phyloP scores from a whole-genome alignment of 805 yeast genomes.

The Teunomyces gatunensis region DNA sequence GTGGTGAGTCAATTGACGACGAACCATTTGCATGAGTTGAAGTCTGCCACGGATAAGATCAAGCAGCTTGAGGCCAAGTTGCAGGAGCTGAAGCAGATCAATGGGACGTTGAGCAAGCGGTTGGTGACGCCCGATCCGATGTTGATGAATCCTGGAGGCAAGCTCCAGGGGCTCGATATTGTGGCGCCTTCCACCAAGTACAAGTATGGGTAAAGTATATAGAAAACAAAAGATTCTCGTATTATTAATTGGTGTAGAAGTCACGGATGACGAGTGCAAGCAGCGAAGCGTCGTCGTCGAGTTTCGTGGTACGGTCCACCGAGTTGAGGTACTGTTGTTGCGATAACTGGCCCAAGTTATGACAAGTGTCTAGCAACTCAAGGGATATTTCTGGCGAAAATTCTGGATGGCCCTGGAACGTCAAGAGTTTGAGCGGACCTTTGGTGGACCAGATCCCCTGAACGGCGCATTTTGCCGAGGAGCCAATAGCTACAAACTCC shows the following conservation, averaged over 20 bases:
- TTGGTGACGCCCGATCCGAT: conserved; percentile 6
- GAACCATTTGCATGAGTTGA: conserved; percentile 35
- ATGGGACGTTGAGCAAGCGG: conserved; percentile 32
- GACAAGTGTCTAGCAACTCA: conserved; percentile 21
- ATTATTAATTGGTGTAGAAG: neutral
- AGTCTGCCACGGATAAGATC: conserved; percentile 34
- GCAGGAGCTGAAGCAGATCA: conserved; percentile 28
- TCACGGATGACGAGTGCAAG: neutral
- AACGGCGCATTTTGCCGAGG: conserved; percentile 50
- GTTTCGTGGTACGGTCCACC: neutral
- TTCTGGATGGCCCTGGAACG: conserved; percentile 93
- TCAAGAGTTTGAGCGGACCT: conserved; percentile 48
- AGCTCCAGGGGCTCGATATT: conserved; percentile 38
- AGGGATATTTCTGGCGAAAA: conserved; percentile 42
- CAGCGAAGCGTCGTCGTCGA: neutral
- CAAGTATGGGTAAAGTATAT: conserved; percentile 9
- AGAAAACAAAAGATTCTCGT: neutral
- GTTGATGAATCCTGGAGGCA: conserved; percentile 27
- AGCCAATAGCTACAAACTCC: conserved; percentile 44
- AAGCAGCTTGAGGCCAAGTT: conserved; percentile 30
- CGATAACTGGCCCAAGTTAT: conserved; percentile 5
- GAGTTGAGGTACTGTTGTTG: neutral
- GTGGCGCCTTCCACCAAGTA: conserved; percentile 30
- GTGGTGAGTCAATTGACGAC: conserved; percentile 36
- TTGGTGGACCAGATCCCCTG: conserved; percentile 61